Base-by-base conservation (phyloP, 371 early-diverging fungal genomes). In the Syncephalastrum monosporum region DNA sequence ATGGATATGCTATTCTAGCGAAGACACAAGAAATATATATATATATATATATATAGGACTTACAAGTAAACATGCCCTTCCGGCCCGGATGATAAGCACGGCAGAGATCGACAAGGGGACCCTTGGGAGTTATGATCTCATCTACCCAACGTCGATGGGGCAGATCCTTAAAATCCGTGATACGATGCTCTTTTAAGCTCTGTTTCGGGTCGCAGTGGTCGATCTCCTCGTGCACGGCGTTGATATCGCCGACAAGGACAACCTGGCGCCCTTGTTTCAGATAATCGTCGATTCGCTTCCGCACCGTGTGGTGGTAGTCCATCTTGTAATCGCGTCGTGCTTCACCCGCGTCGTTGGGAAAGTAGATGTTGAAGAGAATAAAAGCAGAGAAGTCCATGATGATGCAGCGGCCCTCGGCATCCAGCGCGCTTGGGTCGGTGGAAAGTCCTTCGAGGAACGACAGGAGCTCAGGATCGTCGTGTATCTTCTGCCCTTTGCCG, bases 141-240 rank as follows among this genome's bases (percentile, higher is more conserved):
- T 85, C 81, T 42, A 95, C 55, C 94, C 94, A 93, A 25, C 64
- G 60, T 50, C 96, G 80, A 14, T 85, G 74, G 2, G 78, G 82
- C 12, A 82, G 69, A n/a, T 84, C 87, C 29, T 77, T 79, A 64
- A 92, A 93, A 17, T 81, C 66, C 3, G 55, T 56, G 12, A 90
- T 59, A 0, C 75, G 81, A 41, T 65, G 43, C 0, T 87, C 86
- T 38, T 74, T 78, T 52, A 82, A 82, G 57, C 80, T 80, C 43
- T 83, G 69, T 27, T 70, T 79, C 1, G 93, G 90, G 43, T 92
- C 89, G 64, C 87, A 90, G 57, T 93, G 92, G 58, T 95, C 94
- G 43, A 90, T 73, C 42, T 83, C 82, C 7, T 76, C 70, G 45
- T 89, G 91, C n/a, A 81, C 69, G 0, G 91, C 84, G 61, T 95